These are phyloP conservation scores for Saturnispora hagleri DNA, from an alignment of 805 yeast species.

Conservation along the genomic window DNA sequence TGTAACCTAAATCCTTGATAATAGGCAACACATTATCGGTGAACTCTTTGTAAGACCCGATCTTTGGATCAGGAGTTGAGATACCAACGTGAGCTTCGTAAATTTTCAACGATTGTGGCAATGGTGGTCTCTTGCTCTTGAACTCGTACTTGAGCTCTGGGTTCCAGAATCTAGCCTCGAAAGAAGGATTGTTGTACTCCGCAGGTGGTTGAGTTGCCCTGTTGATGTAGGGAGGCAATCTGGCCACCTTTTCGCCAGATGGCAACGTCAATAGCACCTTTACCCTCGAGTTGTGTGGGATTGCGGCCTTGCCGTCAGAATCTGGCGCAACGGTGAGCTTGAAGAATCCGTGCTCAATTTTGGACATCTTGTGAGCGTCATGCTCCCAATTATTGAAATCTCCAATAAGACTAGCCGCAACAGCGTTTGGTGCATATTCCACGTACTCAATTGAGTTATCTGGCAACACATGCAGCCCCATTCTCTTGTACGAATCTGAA, in stretches of 20 bases:
- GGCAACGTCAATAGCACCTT: constrained; percentile 59
- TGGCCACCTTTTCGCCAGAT: constrained; percentile 60
- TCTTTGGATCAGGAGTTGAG: constrained; percentile 78
- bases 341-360: constrained; percentile 69
- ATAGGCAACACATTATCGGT: constrained; percentile 74
- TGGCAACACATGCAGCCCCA: constrained; percentile 64
- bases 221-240: constrained; percentile 84
- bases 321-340: constrained; percentile 46
- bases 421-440: constrained; percentile 91
- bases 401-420: constrained; percentile 69
- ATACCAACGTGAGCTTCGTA: constrained; percentile 97
- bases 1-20: constrained; percentile 77
- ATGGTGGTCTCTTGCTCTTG: constrained; percentile 54
- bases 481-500: constrained; percentile 65
- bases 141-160: constrained; percentile 51
- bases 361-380: constrained; percentile 42
- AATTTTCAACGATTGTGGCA: constrained; percentile 52
- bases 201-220: constrained; percentile 72
- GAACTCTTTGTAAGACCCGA: constrained; percentile 82
- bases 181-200: constrained; percentile 38
- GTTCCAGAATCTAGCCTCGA: constrained; percentile 92
- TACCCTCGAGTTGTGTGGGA: constrained; percentile 74
- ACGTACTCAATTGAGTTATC: constrained; percentile 51
- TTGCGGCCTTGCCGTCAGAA: constrained; percentile 45
- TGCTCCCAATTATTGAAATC: constrained; percentile 85